A percentile compares a stretch with the other conserved stretches of the same genome.
Evolutionary conservation across 306 rosid species (phyloP).

Genomic region (Nissolia schottii): DNA sequence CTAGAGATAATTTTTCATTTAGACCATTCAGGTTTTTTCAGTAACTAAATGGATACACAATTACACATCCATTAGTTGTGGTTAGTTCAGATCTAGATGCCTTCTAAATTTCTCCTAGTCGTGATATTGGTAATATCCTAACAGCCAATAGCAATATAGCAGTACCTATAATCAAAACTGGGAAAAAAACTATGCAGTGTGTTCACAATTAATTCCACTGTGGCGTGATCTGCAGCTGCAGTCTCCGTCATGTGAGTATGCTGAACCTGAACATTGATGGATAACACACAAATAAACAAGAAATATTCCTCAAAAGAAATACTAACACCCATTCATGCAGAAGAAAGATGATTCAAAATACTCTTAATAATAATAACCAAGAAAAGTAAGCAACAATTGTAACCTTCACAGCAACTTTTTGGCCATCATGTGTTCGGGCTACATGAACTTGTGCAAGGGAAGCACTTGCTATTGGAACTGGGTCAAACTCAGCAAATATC

Average conservation of each 20-base stretch:
- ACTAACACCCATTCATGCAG: not conserved
- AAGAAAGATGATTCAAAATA: conserved; percentile 25
- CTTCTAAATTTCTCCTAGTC: conserved; percentile 9
- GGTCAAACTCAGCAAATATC: conserved; percentile 82
- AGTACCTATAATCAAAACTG: conserved; percentile 86
- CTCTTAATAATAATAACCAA: not conserved
- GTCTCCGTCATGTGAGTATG: conserved; percentile 96
- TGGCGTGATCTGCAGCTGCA: conserved; percentile 90
- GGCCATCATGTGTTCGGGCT: conserved; percentile 72
- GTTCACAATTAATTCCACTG: conserved; percentile 79
- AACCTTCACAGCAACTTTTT: conserved; percentile 99
- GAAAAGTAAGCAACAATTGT: conserved; percentile 21
- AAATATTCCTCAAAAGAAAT: conserved; percentile 28
- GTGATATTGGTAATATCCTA: conserved; percentile 2
- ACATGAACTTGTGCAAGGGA: conserved; percentile 98
- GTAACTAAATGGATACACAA: conserved; percentile 7
- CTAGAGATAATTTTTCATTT: not conserved
- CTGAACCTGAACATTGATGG: conserved; percentile 71
- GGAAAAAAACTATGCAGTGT: conserved; percentile 73
- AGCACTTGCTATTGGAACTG: conserved; percentile 89
- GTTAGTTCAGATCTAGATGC: conserved; percentile 17
- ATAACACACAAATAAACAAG: conserved; percentile 13
- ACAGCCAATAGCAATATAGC: not conserved
- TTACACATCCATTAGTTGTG: conserved; percentile 3
- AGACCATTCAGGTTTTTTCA: not conserved